Conservation (phyloP, 345 rosid genomes). For the Gossypium turneri region DNA sequence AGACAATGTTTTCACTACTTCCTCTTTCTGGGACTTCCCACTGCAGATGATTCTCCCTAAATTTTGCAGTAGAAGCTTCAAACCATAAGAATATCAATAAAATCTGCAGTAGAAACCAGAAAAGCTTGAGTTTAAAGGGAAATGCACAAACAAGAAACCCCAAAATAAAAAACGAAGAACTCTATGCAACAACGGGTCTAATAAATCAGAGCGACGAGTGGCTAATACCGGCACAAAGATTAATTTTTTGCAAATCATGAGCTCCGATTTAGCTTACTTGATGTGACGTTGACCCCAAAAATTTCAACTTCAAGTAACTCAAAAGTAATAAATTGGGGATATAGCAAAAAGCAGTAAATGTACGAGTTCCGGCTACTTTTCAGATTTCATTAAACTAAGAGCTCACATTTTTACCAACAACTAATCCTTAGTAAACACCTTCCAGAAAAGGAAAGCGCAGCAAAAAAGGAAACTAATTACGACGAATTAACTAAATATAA, state of each 20-base stretch:
- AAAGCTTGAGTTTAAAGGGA: not conserved
- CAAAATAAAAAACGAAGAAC: not conserved
- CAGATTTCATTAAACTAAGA: not conserved
- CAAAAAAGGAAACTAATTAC: slow-evolving; percentile 12
- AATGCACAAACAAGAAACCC: slow-evolving; percentile 9
- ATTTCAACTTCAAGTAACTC: not conserved
- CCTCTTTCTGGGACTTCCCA: slow-evolving; percentile 40
- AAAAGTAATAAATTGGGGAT: slow-evolving; percentile 5
- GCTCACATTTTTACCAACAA: not conserved
- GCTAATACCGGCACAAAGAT: slow-evolving; percentile 18
- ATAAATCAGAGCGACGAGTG: slow-evolving; percentile 10
- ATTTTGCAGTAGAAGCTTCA: slow-evolving; percentile 40
- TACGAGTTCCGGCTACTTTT: not conserved
- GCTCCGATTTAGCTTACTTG: slow-evolving; percentile 17
- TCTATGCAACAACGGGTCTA: slow-evolving; percentile 20
- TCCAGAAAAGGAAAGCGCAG: slow-evolving; percentile 17
- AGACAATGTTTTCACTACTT: slow-evolving; percentile 35
- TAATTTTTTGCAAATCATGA: slow-evolving; percentile 4
- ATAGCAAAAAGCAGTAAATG: not conserved
- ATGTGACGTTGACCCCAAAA: not conserved
- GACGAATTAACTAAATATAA: not conserved
- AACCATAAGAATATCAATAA: slow-evolving; percentile 48
- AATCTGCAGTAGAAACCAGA: slow-evolving; percentile 44
- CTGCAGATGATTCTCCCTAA: slow-evolving; percentile 30
- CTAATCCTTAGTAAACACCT: slow-evolving; percentile 1